Conservation (phyloP, 768 basidiomycete species). For the Pisolithus orientalis region DNA sequence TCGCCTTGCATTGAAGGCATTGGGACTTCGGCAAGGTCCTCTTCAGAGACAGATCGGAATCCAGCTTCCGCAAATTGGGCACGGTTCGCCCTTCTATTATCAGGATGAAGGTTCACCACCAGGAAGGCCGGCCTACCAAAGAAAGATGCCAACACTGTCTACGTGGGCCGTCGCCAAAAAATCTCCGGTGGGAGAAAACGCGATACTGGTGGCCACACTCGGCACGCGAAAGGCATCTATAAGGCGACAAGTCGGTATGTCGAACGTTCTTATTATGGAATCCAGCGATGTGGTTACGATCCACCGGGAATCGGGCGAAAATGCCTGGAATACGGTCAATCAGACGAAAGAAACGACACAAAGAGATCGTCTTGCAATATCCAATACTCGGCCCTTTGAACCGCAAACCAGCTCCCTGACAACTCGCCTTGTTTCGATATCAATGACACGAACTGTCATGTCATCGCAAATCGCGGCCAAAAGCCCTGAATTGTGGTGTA, state of each 20-base stretch:
- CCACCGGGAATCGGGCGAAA: conserved; percentile 96
- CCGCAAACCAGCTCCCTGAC: conserved; percentile 83
- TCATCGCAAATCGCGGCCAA: conserved; percentile 85
- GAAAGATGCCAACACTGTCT: conserved; percentile 87
- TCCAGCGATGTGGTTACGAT: conserved; percentile 84
- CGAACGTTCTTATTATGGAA: conserved; percentile 89
- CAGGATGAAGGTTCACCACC: neutral
- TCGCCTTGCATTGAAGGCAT: conserved; percentile 83
- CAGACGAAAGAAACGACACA: neutral
- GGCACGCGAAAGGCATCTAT: conserved; percentile 89
- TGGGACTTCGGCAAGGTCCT: conserved; percentile 59
- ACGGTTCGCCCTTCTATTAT: conserved; percentile 73
- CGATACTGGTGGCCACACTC: conserved; percentile 81
- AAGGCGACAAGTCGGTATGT: conserved; percentile 86
- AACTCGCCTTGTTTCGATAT: conserved; percentile 82
- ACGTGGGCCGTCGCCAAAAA: conserved; percentile 94
- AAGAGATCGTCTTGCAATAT: conserved; percentile 54
- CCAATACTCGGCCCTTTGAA: conserved; percentile 79
- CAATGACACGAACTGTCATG: conserved; percentile 74
- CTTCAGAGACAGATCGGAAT: conserved; percentile 72
- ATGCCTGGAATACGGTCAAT: conserved; percentile 49
- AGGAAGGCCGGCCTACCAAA: conserved; percentile 58
- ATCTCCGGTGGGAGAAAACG: conserved; percentile 93
- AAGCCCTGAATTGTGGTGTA: conserved; percentile 83
- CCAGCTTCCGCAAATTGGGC: conserved; percentile 88